Percentiles rank a stretch among this genome's conserved stretches.
Conservation (phyloP, 2,329 filamentous ascomycete species). For the Cytospora mali region DNA sequence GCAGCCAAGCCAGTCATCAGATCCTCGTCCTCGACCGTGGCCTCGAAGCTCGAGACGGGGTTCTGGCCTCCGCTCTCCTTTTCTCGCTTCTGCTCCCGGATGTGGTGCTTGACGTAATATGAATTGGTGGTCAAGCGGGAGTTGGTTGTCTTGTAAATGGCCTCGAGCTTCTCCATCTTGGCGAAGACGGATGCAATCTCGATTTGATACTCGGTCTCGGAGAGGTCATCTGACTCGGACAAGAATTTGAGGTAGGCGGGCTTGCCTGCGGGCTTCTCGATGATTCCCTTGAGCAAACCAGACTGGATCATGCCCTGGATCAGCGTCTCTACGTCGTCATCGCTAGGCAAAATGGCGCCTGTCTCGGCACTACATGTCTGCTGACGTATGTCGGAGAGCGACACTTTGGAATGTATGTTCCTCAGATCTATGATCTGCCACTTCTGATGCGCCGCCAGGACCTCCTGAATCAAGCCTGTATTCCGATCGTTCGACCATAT, state of each 20-base stretch:
- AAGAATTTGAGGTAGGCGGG: conserved; percentile 56
- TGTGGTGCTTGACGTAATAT: conserved; percentile 55
- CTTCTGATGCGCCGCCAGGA: conserved; percentile 70
- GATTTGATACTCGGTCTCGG: conserved; percentile 54
- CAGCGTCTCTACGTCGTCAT: conserved; percentile 49
- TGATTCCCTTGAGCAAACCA: conserved; percentile 54
- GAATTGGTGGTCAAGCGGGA: conserved; percentile 57
- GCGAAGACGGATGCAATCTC: conserved; percentile 46
- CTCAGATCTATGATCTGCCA: conserved; percentile 76
- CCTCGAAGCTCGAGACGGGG: conserved; percentile 46
- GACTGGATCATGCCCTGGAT: conserved; percentile 58
- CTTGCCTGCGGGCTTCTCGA: conserved; percentile 49
- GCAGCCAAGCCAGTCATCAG: conserved; percentile 53
- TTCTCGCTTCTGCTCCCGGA: conserved; percentile 52
- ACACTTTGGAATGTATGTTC: conserved; percentile 67
- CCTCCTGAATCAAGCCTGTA: conserved; percentile 67
- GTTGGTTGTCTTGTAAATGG: conserved; percentile 54
- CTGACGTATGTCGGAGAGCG: conserved; percentile 54
- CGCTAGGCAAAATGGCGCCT: conserved; percentile 44
- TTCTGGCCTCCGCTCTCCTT: conserved; percentile 42
- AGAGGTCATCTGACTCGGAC: conserved; percentile 44
- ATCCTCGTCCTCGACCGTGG: conserved; percentile 61
- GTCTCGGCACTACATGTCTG: conserved; percentile 59
- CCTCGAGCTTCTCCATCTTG: conserved; percentile 49
- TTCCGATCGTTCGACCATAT: conserved; percentile 76